Evolutionary conservation across 371 early-diverging fungal species (phyloP), one percentile per base, ranked within the genome.

Genomic region (Chytridium lagenaria): DNA sequence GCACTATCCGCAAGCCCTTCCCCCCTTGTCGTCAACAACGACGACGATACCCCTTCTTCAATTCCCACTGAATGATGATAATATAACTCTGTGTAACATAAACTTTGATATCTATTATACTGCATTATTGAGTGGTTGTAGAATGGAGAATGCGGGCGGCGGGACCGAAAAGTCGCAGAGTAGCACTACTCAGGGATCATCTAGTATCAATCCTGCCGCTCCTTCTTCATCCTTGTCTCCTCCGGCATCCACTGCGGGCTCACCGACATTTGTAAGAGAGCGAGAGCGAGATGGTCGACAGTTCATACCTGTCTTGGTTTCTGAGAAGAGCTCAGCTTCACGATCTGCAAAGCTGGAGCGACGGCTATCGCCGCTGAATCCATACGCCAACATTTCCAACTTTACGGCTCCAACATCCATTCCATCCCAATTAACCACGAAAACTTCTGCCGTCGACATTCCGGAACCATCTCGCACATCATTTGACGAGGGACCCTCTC

Each of bases 311-410:
- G 61, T 61, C 19, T 34, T 61, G 12, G 61, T 34, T 36, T 61
- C 61, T 16, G 61, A 61, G 34, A 61, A 61, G 36, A 61, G 61
- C 36, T 33, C 34, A 2, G 61, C 61, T 10, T 61, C 61, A 37
- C 31, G 61, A 61, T 36, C 68, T 15, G 3, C 61, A 2, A 77
- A 77, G 55, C 64, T 64, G 0, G 78, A 77, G 31, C 33, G 78
- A 33, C n/a, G 71, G 34, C 74, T 74, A 2, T 77, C 78, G 0
- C 78, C 78, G 5, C 49, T 77, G 49, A 77, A 77, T 67, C 78
- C 78, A 1, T 69, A 36, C 69, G 28, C 59, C 59, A 55, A 50
- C 65, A 39, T 63, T 12, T 57, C 71, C 23, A 55, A 28, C 37
- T 36, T 23, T 19, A 38, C 49, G 22, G 49, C 66, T n/a, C 66